Conservation (phyloP, 2,329 filamentous ascomycete species). For the Berkeleyomyces rouxiae region DNA sequence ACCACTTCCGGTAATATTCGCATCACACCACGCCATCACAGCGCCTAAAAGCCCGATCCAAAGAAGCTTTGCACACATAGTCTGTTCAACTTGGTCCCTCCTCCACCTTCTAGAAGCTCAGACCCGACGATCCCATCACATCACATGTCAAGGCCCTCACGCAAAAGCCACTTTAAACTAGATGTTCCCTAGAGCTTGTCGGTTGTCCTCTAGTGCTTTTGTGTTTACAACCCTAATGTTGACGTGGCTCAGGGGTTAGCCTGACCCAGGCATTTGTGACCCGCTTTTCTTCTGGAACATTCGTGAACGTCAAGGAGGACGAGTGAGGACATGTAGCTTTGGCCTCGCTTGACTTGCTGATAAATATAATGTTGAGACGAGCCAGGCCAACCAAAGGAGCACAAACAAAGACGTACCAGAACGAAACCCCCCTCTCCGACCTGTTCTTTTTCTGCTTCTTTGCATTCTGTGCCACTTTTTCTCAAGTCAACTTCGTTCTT, state of each 20-base stretch:
- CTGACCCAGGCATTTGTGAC: neutral
- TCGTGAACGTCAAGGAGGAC: neutral
- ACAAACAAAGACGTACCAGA: neutral
- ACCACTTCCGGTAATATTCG: neutral
- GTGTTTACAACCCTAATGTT: neutral
- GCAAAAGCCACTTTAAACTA: neutral
- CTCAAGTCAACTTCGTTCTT: no score
- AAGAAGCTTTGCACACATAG: neutral
- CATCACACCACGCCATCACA: neutral
- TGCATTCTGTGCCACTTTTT: neutral
- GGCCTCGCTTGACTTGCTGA: neutral
- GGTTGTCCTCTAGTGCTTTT: neutral
- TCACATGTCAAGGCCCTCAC: slow-evolving; percentile 8
- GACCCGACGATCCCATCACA: neutral
- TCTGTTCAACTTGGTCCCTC: neutral
- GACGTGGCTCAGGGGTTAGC: neutral
- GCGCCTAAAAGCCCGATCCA: neutral
- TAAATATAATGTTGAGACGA: neutral
- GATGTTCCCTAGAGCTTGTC: neutral
- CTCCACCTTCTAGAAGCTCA: neutral
- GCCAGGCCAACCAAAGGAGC: neutral
- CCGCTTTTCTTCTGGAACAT: neutral
- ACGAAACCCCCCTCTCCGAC: neutral
- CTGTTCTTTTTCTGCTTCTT: neutral
- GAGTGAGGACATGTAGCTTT: neutral